Base-by-base conservation (phyloP, 768 basidiomycete species). In the Cyclocybe aegerita region DNA sequence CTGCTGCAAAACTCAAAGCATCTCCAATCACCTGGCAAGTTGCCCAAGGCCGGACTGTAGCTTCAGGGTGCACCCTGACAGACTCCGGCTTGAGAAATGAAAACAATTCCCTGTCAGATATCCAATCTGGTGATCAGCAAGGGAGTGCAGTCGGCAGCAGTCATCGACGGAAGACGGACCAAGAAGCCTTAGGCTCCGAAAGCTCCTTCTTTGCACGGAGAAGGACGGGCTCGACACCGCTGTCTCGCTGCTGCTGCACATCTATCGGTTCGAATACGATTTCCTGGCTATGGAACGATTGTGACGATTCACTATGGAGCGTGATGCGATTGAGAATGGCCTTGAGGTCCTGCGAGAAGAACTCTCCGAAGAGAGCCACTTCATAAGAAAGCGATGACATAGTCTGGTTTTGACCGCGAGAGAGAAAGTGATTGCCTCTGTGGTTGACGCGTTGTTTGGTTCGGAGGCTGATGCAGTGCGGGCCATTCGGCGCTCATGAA, bases 21-120 rank as follows among this genome's bases (percentile, higher is more conserved):
- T 93, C 88, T 1, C 90, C 90, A 17, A 81, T 74, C 15, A 93
- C 85, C 60, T 89, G 81, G 53, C 84, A 86, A 31, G 81, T 86
- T 10, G 88, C 85, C 85, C 90, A 92, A 8, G 91, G 88, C 43
- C 90, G 78, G 41, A 93, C 90, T 3, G 91, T 93, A 1, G 90
- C 89, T 63, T 92, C 89, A 8, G 90, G 90, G 58, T 92, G 86
- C 11, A 86, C 84, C 39, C 90, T 81, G 9, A 82, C 83, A n/a
- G 86, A 85, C 65, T 93, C 90, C 44, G 91, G 90, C 63, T 90
- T 90, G 49, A 90, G 71, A 63, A 87, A 89, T 16, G 90, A 88
- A 64, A 85, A 90, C 11, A 93, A 66, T 7, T 83, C 73, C 90
- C 88, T 91, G 55, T 34, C 14, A 5, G 23, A 23, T 23, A 5